Evolutionary conservation across 257 asterid species (phyloP), one percentile per base, ranked within the genome.

Genomic region (Nicotiana knightiana): DNA sequence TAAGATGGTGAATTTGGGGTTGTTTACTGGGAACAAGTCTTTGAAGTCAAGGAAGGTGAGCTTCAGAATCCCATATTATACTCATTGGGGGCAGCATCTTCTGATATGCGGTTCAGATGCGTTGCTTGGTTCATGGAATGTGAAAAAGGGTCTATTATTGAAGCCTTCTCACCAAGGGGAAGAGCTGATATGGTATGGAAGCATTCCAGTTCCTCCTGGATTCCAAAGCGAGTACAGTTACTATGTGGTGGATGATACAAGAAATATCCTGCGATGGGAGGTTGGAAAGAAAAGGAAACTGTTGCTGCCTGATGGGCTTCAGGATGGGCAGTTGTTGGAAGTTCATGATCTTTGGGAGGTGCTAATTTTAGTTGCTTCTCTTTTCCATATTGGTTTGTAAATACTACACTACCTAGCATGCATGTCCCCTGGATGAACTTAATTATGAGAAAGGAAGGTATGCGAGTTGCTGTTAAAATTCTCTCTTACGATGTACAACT

Each of bases 311-410:
- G 85, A 85, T 32, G 93, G 90, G 32, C 88, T 85, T 86, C 93
- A 87, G 83, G 91, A 85, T 84, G 98, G 98, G 83, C 95, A 88
- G 79, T 81, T 83, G 85, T 91, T 93, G 82, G 95, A 88, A 86
- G 86, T 96, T 90, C 97, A 77, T 86, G 98, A 96, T 90, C 97
- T 96, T 80, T 94, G 99, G 99, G 96, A 96, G 99, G 99, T 95
- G 65, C 82, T 77, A 73, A 18, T 24, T 10, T 48, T 54, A 55
- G 10, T 43, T 71, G 70, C 81, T 43, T 83, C 57, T 80, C 24
- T 21, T 62, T 11, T 13, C 77, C 63, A 64, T 1, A 63, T 16
- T 62, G 55, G 58, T 30, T 15, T 39, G 16, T 81, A 37, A 81
- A 28, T 18, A 37, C 76, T 35, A 3, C 76, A 67, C 76, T 51